Conservation (phyloP, 2,329 filamentous ascomycete genomes). For the Aspergillus melleus region DNA sequence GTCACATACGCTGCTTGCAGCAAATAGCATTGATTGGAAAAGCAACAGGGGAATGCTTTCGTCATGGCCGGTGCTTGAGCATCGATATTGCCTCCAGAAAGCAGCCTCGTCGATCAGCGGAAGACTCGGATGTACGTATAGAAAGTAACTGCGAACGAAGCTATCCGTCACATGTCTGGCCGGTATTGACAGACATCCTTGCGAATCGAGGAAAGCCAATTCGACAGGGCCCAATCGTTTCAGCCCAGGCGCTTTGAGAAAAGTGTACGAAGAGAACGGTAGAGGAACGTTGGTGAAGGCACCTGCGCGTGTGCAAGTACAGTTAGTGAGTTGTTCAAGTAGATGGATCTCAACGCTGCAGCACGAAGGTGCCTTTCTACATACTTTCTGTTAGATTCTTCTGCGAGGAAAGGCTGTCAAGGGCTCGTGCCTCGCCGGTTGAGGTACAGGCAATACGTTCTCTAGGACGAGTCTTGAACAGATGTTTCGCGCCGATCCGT, state of each 20-base stretch:
- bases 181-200: constrained; percentile 8
- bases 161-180: constrained; percentile 9
- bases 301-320: neutral
- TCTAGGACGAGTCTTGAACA: neutral
- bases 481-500: neutral
- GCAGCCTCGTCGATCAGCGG: constrained; percentile 13
- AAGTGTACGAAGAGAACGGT: neutral
- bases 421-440: neutral
- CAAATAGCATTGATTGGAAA: constrained; percentile 17
- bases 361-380: neutral
- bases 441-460: neutral
- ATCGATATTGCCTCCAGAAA: constrained; percentile 13
- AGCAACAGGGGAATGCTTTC: constrained; percentile 8
- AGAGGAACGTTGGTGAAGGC: neutral
- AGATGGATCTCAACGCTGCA: too few species aligned
- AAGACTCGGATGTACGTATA: constrained; percentile 17
- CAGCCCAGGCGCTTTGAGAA: neutral
- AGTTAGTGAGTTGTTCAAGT: neutral
- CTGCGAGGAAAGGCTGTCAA: neutral
- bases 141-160: constrained; percentile 15
- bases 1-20: constrained; percentile 5
- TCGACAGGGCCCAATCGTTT: neutral
- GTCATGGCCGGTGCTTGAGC: neutral
- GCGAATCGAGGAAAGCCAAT: constrained; percentile 7
- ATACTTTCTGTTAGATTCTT: neutral